Percentiles rank a stretch among this genome's conserved stretches.
Conservation (phyloP, 1,139 yeast species). For the Meyerozyma sp. region DNA sequence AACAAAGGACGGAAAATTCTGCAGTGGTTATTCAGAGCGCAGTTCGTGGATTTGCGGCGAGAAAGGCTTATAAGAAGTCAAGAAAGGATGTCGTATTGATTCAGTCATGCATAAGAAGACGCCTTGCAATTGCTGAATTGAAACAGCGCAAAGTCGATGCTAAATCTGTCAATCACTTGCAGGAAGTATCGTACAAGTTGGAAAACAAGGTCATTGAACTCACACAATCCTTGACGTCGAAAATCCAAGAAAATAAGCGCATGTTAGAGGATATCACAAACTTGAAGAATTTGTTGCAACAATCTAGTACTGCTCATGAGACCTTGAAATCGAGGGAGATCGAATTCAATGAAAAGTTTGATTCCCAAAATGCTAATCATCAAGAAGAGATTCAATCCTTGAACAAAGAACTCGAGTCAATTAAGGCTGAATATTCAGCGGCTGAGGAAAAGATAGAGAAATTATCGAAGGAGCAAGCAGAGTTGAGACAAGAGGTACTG, state of each 20-base stretch:
- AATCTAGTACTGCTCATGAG: conserved; percentile 54
- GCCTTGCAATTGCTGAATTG: conserved; percentile 63
- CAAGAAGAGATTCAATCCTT: conserved; percentile 46
- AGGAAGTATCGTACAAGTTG: conserved; percentile 86
- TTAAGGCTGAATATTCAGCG: conserved; percentile 55
- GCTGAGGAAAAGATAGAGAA: conserved; percentile 62
- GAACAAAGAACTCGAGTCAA: conserved; percentile 51
- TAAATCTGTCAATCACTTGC: conserved; percentile 81
- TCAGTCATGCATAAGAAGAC: conserved; percentile 77
- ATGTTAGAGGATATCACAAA: conserved; percentile 57
- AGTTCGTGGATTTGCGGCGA: conserved; percentile 54
- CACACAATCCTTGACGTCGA: conserved; percentile 74
- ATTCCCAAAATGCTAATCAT: conserved; percentile 43
- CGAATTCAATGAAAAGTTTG: conserved; percentile 46
- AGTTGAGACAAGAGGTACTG: conserved; percentile 58
- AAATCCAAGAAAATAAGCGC: conserved; percentile 74
- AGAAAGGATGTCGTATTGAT: conserved; percentile 57
- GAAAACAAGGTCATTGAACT: conserved; percentile 95
- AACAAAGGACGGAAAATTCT: conserved; percentile 51
- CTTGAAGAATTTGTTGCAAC: conserved; percentile 51
- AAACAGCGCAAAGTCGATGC: conserved; percentile 71
- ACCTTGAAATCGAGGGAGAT: conserved; percentile 50
- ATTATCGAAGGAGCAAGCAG: conserved; percentile 60
- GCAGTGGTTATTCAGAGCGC: conserved; percentile 68
- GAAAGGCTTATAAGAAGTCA: conserved; percentile 37